These are phyloP conservation scores for Posidonia oceanica DNA, from an alignment of 116 monocot genomes.

Conservation along the genomic window DNA sequence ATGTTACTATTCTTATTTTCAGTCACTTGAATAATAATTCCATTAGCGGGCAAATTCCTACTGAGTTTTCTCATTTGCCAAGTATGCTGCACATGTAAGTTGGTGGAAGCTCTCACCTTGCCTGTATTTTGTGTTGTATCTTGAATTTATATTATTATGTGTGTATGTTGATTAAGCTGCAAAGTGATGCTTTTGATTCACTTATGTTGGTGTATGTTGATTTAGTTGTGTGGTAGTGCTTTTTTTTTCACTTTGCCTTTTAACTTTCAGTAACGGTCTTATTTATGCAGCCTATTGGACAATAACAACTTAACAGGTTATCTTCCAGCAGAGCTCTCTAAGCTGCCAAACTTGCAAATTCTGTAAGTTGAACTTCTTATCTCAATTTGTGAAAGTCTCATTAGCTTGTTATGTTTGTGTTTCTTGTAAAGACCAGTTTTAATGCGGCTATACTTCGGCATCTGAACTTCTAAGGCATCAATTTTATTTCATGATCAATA, in stretches of 20 bases:
- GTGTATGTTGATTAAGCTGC: too few species aligned
- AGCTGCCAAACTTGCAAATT: constrained; percentile 45
- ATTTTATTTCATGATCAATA: too few species aligned
- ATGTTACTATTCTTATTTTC: too few species aligned
- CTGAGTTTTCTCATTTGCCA: constrained; percentile 54
- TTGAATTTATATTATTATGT: too few species aligned
- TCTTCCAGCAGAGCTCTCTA: constrained; percentile 54
- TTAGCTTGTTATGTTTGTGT: too few species aligned
- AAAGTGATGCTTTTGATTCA: too few species aligned
- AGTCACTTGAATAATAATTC: constrained; percentile 97
- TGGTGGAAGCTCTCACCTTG: too few species aligned
- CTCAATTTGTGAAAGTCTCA: not conserved
- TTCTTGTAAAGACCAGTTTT: too few species aligned
- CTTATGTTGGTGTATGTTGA: not conserved
- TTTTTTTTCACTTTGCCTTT: not conserved
- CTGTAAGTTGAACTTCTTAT: constrained; percentile 31
- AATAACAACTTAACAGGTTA: constrained; percentile 86
- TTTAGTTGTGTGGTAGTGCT: not conserved
- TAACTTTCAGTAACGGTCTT: not conserved
- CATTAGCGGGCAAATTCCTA: constrained; percentile 74
- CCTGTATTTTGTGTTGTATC: too few species aligned
- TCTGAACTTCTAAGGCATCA: too few species aligned
- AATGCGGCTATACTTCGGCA: too few species aligned
- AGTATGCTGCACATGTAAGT: constrained; percentile 77
- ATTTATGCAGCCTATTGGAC: constrained; percentile 65